Conservation (phyloP, 495 filamentous ascomycete species). For the Aspergillus avenaceus region DNA sequence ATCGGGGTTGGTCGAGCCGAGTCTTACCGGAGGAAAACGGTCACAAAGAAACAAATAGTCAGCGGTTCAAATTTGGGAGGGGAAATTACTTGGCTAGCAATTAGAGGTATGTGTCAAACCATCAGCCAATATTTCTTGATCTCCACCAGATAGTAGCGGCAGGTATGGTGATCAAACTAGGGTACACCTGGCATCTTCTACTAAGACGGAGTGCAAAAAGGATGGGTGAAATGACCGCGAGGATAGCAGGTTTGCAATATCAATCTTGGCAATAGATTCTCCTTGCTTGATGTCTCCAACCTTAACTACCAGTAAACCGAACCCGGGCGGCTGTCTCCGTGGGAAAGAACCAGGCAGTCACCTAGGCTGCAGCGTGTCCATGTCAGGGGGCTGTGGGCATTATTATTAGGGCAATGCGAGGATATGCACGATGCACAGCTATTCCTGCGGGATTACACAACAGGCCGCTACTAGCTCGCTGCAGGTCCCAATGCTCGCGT, state of each 20-base stretch:
- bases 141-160: neutral
- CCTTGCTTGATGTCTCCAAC: conserved; percentile 14
- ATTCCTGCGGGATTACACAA: conserved; percentile 9
- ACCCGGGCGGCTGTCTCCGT: neutral
- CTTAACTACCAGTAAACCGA: conserved; percentile 5
- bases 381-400: conserved; percentile 10
- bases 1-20: too few relatives aligned
- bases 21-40: too few relatives aligned
- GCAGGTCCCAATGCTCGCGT: conserved; percentile 15
- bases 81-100: neutral
- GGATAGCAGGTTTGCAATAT: neutral
- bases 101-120: neutral
- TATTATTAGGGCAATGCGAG: conserved; percentile 1
- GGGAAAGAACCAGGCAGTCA: neutral
- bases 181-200: neutral
- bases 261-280: neutral
- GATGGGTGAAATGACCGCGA: neutral
- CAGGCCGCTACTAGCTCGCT: conserved; percentile 12
- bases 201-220: neutral
- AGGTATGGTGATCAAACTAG: neutral
- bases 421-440: conserved; percentile 1
- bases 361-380: conserved; percentile 4
- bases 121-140: neutral
- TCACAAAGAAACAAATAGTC: too few relatives aligned
- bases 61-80: too few relatives aligned